Conservation (phyloP, 2,329 filamentous ascomycete genomes). For the Ceratocystis albifundus region DNA sequence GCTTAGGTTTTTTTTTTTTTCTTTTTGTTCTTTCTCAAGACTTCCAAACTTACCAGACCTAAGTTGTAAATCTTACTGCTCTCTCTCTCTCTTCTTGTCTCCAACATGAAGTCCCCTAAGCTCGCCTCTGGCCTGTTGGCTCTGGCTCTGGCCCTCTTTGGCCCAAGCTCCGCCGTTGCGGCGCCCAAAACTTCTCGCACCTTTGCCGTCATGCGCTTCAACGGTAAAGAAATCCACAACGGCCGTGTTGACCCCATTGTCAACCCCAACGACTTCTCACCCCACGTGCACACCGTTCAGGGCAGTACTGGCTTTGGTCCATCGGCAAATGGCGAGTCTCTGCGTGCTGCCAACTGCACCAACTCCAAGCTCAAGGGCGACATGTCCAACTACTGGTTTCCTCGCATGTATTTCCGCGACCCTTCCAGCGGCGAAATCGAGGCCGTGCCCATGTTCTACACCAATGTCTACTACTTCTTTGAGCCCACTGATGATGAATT, state of each 20-base stretch:
- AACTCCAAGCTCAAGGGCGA: constrained; percentile 58
- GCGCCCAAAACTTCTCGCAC: constrained; percentile 36
- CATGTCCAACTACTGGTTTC: constrained; percentile 67
- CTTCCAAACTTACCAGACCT: constrained; percentile 31
- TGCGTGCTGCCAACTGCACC: constrained; percentile 54
- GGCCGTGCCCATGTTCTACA: constrained; percentile 57
- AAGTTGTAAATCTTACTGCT: background rate
- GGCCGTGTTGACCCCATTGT: constrained; percentile 59
- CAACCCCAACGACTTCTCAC: constrained; percentile 44
- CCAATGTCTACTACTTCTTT: constrained; percentile 68
- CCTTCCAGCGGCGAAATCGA: constrained; percentile 51
- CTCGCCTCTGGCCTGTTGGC: constrained; percentile 23
- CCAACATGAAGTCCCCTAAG: constrained; percentile 32
- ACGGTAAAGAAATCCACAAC: constrained; percentile 50
- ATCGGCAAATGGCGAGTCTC: constrained; percentile 48
- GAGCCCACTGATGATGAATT: constrained; percentile 53
- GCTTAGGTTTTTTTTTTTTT: too few relatives aligned
- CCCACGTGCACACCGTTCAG: constrained; percentile 59
- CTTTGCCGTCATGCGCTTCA: constrained; percentile 61
- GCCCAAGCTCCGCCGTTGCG: too few relatives aligned
- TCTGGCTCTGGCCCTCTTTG: constrained; percentile 15
- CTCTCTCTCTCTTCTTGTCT: constrained; percentile 6
- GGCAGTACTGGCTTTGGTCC: constrained; percentile 58
- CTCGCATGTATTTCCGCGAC: constrained; percentile 56
- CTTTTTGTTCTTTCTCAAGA: constrained; percentile 15